Conservation (phyloP, 2,329 filamentous ascomycete species). For the Trichoderma brevicompactum region DNA sequence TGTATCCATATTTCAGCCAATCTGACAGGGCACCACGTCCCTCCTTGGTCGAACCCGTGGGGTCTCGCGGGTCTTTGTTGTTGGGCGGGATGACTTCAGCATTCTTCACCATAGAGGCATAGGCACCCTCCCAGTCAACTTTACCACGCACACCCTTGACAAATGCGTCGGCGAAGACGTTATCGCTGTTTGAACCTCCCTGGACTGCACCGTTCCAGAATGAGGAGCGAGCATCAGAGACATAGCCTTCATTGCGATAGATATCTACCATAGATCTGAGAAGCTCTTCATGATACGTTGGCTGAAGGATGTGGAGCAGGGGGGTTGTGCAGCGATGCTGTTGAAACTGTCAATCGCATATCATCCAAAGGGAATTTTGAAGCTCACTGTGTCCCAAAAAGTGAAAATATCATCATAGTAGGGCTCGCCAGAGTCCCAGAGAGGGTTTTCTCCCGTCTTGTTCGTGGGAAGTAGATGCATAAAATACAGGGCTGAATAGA, state of each 20-base stretch:
- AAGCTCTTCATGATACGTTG: slow-evolving; percentile 65
- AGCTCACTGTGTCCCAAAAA: slow-evolving; percentile 59
- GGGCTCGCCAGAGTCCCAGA: slow-evolving; percentile 66
- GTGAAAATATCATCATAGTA: slow-evolving; percentile 76
- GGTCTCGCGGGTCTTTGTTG: slow-evolving; percentile 61
- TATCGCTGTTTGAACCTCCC: slow-evolving; percentile 72
- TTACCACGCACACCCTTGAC: slow-evolving; percentile 67
- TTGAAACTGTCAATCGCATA: slow-evolving; percentile 27
- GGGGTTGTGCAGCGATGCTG: slow-evolving; percentile 66
- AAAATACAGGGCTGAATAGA: slow-evolving; percentile 72
- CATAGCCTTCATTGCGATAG: slow-evolving; percentile 66
- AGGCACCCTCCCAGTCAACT: slow-evolving; percentile 67
- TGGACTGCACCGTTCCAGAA: slow-evolving; percentile 72
- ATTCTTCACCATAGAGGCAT: slow-evolving; percentile 67
- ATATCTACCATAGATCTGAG: slow-evolving; percentile 71
- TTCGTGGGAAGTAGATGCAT: slow-evolving; percentile 72
- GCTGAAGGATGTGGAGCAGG: slow-evolving; percentile 68
- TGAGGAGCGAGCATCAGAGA: slow-evolving; percentile 68
- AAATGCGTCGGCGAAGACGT: slow-evolving; percentile 72
- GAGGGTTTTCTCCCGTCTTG: slow-evolving; percentile 71
- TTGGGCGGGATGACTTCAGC: slow-evolving; percentile 66
- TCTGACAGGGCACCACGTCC: slow-evolving; percentile 71
- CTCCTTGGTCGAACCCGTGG: slow-evolving; percentile 66
- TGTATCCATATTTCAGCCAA: slow-evolving; percentile 68
- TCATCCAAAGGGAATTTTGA: no score